phyloP scores from a whole-genome alignment of 768 basidiomycete genomes.

The Phaffia australis region DNA sequence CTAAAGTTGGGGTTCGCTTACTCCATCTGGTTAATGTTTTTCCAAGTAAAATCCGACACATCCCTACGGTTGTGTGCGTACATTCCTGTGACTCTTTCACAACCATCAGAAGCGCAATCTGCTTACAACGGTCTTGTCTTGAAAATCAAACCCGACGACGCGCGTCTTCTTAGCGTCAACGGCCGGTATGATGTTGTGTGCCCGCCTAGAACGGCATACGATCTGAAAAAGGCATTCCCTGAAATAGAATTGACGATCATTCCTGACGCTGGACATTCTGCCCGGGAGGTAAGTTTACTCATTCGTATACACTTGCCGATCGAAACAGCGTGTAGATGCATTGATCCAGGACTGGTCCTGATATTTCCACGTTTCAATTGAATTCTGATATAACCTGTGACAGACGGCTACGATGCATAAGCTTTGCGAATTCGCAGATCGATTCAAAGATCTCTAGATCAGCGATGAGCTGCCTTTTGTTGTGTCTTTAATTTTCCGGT shows the following conservation, averaged over 20 bases:
- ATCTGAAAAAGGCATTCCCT: conserved; percentile 71
- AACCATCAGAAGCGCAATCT: conserved; percentile 26
- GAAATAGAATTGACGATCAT: conserved; percentile 42
- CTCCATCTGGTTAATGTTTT: conserved; percentile 1
- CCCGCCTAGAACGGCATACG: conserved; percentile 48
- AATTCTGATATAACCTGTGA: no score
- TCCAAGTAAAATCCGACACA: conserved; percentile 49
- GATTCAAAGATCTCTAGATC: conserved; percentile 12
- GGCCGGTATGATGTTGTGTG: conserved; percentile 48
- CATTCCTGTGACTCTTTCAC: no score
- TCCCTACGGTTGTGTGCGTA: conserved; percentile 54
- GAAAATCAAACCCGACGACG: not conserved
- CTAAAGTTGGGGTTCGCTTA: not conserved
- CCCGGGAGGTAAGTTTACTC: conserved; percentile 46
- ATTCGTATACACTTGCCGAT: no score
- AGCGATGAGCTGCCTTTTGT: not conserved
- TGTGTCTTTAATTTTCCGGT: no score
- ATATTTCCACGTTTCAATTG: no score
- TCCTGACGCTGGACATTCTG: conserved; percentile 70
- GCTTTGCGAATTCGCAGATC: conserved; percentile 15
- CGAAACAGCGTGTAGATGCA: no score
- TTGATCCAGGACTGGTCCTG: no score
- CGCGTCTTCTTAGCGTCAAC: not conserved
- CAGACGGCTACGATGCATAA: conserved; percentile 8
- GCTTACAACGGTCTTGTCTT: not conserved